Evolutionary conservation across 2,329 filamentous ascomycete genomes (phyloP), one percentile per base, ranked within the genome.

Genomic region (Pseudogymnoascus sp.): DNA sequence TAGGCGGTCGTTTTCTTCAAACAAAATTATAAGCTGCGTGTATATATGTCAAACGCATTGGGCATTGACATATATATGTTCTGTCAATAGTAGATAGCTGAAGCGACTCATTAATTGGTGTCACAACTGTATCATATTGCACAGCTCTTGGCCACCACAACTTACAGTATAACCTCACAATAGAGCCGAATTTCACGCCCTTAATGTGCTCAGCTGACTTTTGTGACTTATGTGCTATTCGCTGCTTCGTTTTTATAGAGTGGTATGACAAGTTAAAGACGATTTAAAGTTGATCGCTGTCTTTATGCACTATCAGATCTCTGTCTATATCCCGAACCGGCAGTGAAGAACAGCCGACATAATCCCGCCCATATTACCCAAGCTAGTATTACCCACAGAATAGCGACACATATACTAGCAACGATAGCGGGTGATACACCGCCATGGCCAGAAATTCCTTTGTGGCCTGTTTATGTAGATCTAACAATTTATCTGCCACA

Each of bases 401-500:
- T 13, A 31, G n/a, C 44, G 8, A 25, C 44, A 27, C 12, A 33
- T 44, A 44, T 51, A 51, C 21, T 51, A 51, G n/a, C 9, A 15
- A 5, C 31, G 29, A 48, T 15, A 31, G 42, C 12, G 12, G 10
- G 41, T 31, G 8, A 15, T 33, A 17, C 27, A 51, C 5, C n/a
- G n/a, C 29, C 31, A 51, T 31, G n/a, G 5, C 41, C n/a, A 33
- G 44, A 51, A 51, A 25, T 51, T 10, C 7, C 2, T 31, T 33
- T 31, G 13, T 51, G 12, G n/a, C 12, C 3, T 51, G 17, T 5
- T 51, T 5, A 15, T 15, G 13, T 51, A 51, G 27, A 33, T 51
- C 12, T 51, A 33, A 51, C 44, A 51, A 51, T 51, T n/a, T 51
- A 51, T 51, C 44, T 51, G 44, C n/a, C 27, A 51, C 27, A 27